These are phyloP conservation scores for Microthyrium microscopicum DNA, from an alignment of 2,329 filamentous ascomycete species.

Conservation along the genomic window DNA sequence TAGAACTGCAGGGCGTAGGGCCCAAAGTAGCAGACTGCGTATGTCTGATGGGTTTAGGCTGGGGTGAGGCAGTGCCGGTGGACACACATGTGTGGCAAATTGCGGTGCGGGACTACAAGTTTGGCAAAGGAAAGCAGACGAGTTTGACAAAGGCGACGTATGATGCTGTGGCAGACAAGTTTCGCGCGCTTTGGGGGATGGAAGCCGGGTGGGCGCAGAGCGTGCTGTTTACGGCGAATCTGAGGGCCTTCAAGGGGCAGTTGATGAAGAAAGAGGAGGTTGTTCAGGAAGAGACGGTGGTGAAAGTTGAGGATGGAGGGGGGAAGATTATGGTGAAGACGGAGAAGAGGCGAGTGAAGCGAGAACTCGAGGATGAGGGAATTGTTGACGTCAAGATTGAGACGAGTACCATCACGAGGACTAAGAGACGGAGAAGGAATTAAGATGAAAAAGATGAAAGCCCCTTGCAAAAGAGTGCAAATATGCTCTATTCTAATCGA, in stretches of 20 bases:
- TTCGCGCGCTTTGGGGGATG: conserved; percentile 74
- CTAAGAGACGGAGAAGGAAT: too few relatives aligned
- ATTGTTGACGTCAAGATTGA: too few relatives aligned
- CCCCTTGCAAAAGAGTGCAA: too few relatives aligned
- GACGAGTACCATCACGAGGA: too few relatives aligned
- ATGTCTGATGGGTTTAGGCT: conserved; percentile 87
- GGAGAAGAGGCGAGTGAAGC: too few relatives aligned
- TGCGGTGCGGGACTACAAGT: conserved; percentile 86
- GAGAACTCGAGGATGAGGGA: too few relatives aligned
- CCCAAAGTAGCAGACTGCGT: conserved; percentile 97
- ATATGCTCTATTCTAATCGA: too few relatives aligned
- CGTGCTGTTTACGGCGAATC: conserved; percentile 85
- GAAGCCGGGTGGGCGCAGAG: conserved; percentile 97
- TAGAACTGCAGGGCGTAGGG: conserved; percentile 72
- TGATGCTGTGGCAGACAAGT: conserved; percentile 77
- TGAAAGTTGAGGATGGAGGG: too few relatives aligned
- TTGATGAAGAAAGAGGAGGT: conserved; percentile 25
- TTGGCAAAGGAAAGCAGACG: conserved; percentile 66
- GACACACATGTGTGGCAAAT: conserved; percentile 99
- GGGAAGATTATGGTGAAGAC: too few relatives aligned
- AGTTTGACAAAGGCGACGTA: conserved; percentile 81
- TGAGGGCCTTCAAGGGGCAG: conserved; percentile 65
- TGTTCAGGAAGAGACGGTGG: neutral
- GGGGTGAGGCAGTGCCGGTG: conserved; percentile 87
- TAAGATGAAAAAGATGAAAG: too few relatives aligned